These are phyloP conservation scores for Sanghuangporus weigelae DNA, from an alignment of 1,284 basidiomycete genomes.

Conservation along the genomic window DNA sequence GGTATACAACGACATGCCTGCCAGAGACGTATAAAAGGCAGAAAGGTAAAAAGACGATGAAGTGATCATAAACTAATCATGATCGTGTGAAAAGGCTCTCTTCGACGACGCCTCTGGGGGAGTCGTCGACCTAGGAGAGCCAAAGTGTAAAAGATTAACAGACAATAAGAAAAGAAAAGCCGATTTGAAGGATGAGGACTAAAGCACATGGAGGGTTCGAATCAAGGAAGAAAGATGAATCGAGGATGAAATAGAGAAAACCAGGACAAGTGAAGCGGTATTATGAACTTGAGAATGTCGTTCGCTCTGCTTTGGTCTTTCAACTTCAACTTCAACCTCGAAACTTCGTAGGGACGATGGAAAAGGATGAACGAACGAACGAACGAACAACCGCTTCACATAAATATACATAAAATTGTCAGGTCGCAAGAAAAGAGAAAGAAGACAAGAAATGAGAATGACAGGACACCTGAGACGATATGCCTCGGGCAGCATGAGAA, in stretches of 20 bases:
- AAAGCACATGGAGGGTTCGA: background rate
- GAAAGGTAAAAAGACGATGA: background rate
- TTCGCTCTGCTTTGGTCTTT: too few relatives aligned
- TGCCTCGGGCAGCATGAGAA: background rate
- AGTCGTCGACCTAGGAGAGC: too few relatives aligned
- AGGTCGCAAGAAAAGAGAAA: background rate
- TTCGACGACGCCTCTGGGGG: too few relatives aligned
- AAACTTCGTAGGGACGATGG: too few relatives aligned
- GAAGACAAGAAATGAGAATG: background rate
- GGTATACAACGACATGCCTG: slow-evolving; percentile 8
- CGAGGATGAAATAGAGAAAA: background rate
- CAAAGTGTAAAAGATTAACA: too few relatives aligned
- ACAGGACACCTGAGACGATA: background rate
- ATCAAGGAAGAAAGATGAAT: background rate
- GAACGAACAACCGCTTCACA: background rate
- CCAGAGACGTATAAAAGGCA: background rate
- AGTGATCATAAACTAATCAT: background rate
- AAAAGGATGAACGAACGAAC: background rate
- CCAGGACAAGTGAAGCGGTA: too few relatives aligned
- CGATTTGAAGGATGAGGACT: background rate
- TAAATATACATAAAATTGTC: slow-evolving; percentile 5
- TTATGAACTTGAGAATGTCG: too few relatives aligned
- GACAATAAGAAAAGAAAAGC: background rate
- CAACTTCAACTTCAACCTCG: too few relatives aligned
- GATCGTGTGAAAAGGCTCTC: background rate